Conservation (phyloP, 176 grass and related monocot genomes). For the Phyllostachys edulis region DNA sequence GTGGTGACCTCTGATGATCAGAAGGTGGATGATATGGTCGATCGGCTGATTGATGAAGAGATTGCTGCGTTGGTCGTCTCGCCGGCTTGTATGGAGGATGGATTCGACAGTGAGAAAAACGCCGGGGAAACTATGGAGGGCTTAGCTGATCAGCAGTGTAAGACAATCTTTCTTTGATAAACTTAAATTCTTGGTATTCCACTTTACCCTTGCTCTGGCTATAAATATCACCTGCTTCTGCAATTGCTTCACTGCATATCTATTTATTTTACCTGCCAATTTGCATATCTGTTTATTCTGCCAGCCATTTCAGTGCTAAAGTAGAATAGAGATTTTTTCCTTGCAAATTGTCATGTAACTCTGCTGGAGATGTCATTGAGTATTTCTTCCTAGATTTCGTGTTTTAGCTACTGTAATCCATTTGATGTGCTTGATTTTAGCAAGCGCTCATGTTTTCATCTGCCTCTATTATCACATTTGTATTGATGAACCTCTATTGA, state of each 20-base stretch:
- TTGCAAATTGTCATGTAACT: not conserved
- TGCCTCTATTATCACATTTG: not conserved
- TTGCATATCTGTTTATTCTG: constrained; percentile 25
- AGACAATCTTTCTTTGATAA: constrained; percentile 3
- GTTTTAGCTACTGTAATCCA: not conserved
- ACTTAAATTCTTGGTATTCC: not conserved
- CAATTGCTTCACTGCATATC: not conserved
- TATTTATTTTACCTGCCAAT: not conserved
- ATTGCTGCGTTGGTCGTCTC: not conserved
- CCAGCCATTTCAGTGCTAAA: not conserved
- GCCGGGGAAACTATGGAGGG: not conserved
- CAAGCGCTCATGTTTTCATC: not conserved
- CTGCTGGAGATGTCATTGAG: constrained; percentile 1
- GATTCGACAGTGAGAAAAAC: constrained; percentile 15
- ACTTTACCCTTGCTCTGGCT: not conserved
- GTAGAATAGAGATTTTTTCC: not conserved
- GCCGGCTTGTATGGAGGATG: constrained; percentile 10
- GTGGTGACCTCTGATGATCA: constrained; percentile 29
- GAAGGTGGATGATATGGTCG: constrained; percentile 16
- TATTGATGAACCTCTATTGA: constrained; percentile 24
- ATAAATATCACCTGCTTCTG: not conserved
- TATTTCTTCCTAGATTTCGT: not conserved
- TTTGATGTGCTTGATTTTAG: constrained; percentile 24
- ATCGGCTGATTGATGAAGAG: constrained; percentile 11
- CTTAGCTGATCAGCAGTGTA: constrained; percentile 45